Evolutionary conservation across 805 yeast genomes (phyloP).

Genomic region (Cyberlindnera xylosilytica): DNA sequence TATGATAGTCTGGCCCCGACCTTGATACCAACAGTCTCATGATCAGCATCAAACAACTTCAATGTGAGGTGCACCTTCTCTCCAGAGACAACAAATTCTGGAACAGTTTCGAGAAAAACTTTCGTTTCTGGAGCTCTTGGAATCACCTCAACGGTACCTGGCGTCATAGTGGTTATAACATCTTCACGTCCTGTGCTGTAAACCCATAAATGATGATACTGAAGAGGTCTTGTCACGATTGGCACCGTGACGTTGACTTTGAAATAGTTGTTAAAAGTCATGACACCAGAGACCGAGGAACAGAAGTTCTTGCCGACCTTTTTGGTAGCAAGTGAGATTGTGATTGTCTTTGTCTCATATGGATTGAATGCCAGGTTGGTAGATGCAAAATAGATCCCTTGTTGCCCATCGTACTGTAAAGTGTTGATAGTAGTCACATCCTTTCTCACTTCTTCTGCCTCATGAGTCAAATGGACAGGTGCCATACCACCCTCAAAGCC

Average conservation of each 20-base stretch:
- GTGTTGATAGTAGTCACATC: not conserved
- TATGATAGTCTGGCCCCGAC: conserved; percentile 15
- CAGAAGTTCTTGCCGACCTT: conserved; percentile 19
- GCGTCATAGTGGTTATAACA: conserved; percentile 19
- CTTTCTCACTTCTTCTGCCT: not conserved
- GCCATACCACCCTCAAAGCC: conserved; percentile 18
- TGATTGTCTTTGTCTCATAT: conserved; percentile 17
- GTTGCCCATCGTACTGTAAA: conserved; percentile 9
- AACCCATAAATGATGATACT: conserved; percentile 18
- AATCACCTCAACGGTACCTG: conserved; percentile 28
- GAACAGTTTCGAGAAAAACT: conserved; percentile 24
- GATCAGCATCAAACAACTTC: conserved; percentile 30
- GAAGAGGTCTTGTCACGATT: conserved; percentile 9
- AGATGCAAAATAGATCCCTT: conserved; percentile 3
- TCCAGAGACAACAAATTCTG: conserved; percentile 29
- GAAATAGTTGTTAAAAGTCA: conserved; percentile 14
- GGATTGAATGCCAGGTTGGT: conserved; percentile 19
- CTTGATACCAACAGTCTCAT: conserved; percentile 31
- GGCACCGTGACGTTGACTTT: conserved; percentile 23
- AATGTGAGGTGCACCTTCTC: conserved; percentile 29
- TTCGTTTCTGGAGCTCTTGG: conserved; percentile 39
- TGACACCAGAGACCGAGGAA: conserved; percentile 15
- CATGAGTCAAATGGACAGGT: conserved; percentile 17
- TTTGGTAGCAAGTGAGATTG: conserved; percentile 13
- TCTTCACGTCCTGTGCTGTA: conserved; percentile 6